These are phyloP conservation scores for Leucoagaricus sp. DNA, from an alignment of 1,284 basidiomycete genomes.

Conservation along the genomic window DNA sequence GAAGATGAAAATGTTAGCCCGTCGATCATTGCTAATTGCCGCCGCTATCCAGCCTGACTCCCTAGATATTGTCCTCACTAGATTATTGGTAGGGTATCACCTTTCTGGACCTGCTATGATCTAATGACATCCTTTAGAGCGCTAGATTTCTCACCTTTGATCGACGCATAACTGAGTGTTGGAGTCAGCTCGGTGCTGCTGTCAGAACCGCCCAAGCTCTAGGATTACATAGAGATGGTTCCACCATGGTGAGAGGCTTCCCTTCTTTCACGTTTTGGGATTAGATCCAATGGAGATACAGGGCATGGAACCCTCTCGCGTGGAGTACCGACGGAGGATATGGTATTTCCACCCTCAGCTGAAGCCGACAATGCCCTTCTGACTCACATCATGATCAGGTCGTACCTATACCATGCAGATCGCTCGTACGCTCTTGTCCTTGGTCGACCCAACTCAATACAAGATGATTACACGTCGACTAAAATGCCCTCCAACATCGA, in stretches of 20 bases:
- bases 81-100: conserved; percentile 64
- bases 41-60: conserved; percentile 91
- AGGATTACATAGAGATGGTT: conserved; percentile 89
- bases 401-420: conserved; percentile 92
- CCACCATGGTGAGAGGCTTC: conserved; percentile 67
- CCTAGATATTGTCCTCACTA: conserved; percentile 85
- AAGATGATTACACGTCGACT: conserved; percentile 85
- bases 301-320: conserved; percentile 76
- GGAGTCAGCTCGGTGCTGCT: conserved; percentile 93
- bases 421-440: conserved; percentile 90
- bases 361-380: too few species aligned
- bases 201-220: conserved; percentile 93
- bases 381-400: too few species aligned
- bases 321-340: conserved; percentile 88
- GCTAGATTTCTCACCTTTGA: conserved; percentile 91
- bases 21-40: conserved; percentile 83
- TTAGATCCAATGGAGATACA: conserved; percentile 27
- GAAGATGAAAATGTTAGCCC: conserved; percentile 50
- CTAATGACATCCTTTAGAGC: conserved; percentile 49
- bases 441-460: conserved; percentile 87
- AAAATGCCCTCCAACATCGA: conserved; percentile 85
- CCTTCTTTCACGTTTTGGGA: not conserved
- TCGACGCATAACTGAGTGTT: conserved; percentile 89
- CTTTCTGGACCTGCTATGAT: not conserved
- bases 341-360: too few species aligned